Conservation (phyloP, 352 stramenopile species). For the Globisporangium paroecandrum region DNA sequence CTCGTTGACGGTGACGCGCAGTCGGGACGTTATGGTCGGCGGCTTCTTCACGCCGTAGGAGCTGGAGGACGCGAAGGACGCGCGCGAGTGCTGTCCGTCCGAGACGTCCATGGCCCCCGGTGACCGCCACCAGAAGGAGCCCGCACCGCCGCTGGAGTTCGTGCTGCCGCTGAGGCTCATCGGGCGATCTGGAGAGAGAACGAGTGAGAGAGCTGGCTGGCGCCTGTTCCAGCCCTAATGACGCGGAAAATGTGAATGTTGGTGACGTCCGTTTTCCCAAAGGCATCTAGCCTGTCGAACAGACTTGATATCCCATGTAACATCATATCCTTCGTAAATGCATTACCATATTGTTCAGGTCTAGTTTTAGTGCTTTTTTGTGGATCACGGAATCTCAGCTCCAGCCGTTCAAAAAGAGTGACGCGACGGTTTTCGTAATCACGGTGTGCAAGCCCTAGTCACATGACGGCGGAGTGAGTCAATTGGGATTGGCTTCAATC, state of each 20-base stretch:
- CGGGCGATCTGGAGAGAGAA: background rate
- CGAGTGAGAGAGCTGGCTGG: background rate
- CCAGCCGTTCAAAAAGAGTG: background rate
- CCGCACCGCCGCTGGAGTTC: slow-evolving; percentile 10
- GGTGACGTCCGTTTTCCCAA: background rate
- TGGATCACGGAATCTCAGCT: slow-evolving; percentile 2
- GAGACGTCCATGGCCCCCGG: slow-evolving; percentile 40
- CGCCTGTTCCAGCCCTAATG: background rate
- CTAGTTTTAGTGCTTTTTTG: background rate
- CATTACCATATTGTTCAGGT: background rate
- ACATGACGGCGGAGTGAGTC: background rate
- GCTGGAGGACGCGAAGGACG: slow-evolving; percentile 31
- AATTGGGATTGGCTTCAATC: background rate
- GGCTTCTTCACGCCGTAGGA: slow-evolving; percentile 16
- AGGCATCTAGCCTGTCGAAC: background rate
- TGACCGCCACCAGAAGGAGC: slow-evolving; percentile 38
- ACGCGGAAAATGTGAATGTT: background rate
- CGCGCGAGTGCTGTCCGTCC: slow-evolving; percentile 33
- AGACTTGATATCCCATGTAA: background rate
- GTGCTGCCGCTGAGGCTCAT: slow-evolving; percentile 17
- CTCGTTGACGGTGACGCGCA: slow-evolving; percentile 31
- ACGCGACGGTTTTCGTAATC: slow-evolving; percentile 11
- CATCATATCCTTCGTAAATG: background rate
- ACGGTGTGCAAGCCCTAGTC: background rate
- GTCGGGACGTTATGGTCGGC: slow-evolving; percentile 19